phyloP scores from a whole-genome alignment of 345 rosid genomes.

The Brassica juncea region DNA sequence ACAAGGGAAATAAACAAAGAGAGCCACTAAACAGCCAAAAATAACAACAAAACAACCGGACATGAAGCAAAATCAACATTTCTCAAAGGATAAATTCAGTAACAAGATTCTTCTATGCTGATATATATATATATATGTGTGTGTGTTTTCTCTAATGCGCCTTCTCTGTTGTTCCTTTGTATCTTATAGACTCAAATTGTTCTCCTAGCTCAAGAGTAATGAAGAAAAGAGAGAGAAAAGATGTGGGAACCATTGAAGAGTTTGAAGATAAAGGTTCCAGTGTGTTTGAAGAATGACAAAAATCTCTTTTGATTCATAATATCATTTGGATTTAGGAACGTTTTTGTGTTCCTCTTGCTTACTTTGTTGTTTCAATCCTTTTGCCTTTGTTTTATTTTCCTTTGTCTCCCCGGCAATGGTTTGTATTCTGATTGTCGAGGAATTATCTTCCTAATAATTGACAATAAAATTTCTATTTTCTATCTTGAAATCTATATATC shows the following conservation, averaged over 20 bases:
- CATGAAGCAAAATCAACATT: no score
- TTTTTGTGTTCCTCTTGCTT: constrained; percentile 32
- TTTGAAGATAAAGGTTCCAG: constrained; percentile 15
- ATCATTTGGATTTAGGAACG: constrained; percentile 5
- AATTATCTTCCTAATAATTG: constrained; percentile 8
- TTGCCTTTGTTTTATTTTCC: neutral
- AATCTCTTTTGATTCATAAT: constrained; percentile 31
- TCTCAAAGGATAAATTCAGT: no score
- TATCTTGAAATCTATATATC: neutral
- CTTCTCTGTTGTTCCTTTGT: neutral
- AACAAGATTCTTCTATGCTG: no score
- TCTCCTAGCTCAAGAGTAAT: constrained; percentile 47
- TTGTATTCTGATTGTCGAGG: constrained; percentile 20
- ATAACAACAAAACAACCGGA: no score
- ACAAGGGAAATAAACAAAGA: no score
- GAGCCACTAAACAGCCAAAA: no score
- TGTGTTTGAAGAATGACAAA: constrained; percentile 24
- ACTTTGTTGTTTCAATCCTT: constrained; percentile 1
- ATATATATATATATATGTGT: no score
- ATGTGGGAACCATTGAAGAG: constrained; percentile 22
- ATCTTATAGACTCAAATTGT: constrained; percentile 73
- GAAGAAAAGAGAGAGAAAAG: neutral
- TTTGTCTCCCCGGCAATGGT: constrained; percentile 19
- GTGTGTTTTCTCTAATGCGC: neutral
- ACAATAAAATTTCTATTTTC: constrained; percentile 18